Evolutionary conservation across 2,329 filamentous ascomycete genomes (phyloP), one percentile per base, ranked within the genome.

Genomic region (Sporothrix dimorphospora): DNA sequence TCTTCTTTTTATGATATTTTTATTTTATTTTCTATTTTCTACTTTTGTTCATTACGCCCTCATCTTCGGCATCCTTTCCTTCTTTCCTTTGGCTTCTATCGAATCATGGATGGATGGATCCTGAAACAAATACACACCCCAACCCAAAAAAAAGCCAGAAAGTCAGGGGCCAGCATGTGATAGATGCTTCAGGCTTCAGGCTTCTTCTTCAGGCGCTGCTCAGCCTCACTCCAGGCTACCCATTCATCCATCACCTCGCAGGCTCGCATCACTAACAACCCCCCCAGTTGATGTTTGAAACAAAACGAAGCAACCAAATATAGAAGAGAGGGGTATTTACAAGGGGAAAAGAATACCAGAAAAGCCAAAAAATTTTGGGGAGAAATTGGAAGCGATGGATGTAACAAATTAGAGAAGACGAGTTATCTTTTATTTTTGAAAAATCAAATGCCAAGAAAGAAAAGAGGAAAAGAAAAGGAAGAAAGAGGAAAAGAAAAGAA

Each of bases 161-260:
- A 34, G 53, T 34, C 53, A 57, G 53, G 53, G 53, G 53, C 16
- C 24, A 57, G 27, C 57, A 61, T 61, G 30, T 61, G 57, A 42
- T 14, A 40, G 6, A 61, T 24, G 34, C 34, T 12, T 61, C 57
- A 38, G 19, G 19, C 55, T 38, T 38, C 30, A 55, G 21, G 21
- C 49, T 27, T 11, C 12, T 5, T 14, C 45, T 14, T 24, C n/a
- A 24, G 53, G 24, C 27, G 53, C 34, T 61, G 34, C 57, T 61
- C 34, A 21, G 34, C 57, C 34, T 61, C 34, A 14, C 3, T 19
- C 40, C 1, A 53, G 49, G 49, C 7, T 53, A 34, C 16, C 30
- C 8, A 16, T 57, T 4, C 12, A 57, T 34, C 24, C 27, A 57
- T 34, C 24, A 27, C 51, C 21, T 27, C 11, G 9, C 24, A 55